Base-by-base conservation (phyloP, 805 yeast species). In the Yarrowia osloensis region DNA sequence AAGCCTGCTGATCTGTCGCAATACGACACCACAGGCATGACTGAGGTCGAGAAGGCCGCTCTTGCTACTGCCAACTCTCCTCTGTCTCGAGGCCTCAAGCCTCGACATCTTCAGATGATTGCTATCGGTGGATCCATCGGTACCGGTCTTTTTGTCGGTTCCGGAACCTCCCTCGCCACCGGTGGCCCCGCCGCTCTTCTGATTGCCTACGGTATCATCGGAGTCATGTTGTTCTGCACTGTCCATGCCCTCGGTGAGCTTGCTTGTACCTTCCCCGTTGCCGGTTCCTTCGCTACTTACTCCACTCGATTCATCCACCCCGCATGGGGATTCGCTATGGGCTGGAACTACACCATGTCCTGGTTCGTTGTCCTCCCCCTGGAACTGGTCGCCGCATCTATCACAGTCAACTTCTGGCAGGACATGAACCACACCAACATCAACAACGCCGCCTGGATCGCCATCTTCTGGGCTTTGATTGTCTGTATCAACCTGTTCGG, bases 61-160 rank as follows among this genome's bases (percentile, higher is more conserved):
- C 71, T 76, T 31, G 78, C 79, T 26, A 72, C 84, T 2, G 87
- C 89, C 28, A 79, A 81, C 69, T 79, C 89, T 2, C 92, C 90
- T 2, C 78, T 88, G 69, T 78, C 83, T 37, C 75, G 86, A 68
- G 66, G 68, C 12, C 75, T 78, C 67, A 77, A 75, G 69, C 72
- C 73, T 17, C 73, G 81, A 11, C 81, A 78, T 70, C 65, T 78
- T 57, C 78, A 76, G 68, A 86, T 90, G 86, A 88, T 91, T 72
- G 92, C 96, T 39, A 81, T 91, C 67, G 95, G 95, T 68, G 93
- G 96, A 59, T 84, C 88, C 71, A 85, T 87, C 55, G 91, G 91
- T 71, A 86, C 91, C 0, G 91, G 91, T 76, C 77, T 88, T 67
- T 83, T 88, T 70, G 87, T 88, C 66, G 91, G 91, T 73, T 81